Base-by-base conservation (phyloP, 2,329 filamentous ascomycete species). In the Fusarium humuli region DNA sequence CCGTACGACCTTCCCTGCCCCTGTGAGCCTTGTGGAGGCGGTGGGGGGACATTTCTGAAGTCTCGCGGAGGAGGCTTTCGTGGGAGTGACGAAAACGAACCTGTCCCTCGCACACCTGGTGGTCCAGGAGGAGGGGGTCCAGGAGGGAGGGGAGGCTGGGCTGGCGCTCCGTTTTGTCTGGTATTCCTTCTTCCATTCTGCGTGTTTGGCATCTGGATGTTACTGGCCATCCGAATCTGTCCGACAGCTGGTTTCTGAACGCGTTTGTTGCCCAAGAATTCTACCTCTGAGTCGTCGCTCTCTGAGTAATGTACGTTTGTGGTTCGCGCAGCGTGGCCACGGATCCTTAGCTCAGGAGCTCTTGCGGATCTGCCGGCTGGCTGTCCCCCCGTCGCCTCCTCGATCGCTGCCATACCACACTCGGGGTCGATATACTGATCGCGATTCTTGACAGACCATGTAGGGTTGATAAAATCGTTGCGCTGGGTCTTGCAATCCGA, bases 371-470 rank as follows among this genome's bases (percentile, higher is more conserved):
- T 70, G 57, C 75, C 57, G 37, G 67, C 60, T 20, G 41, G 76
- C 74, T 52, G 76, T 73, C 58, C 52, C 40, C 61, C 68, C 44
- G 66, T 66, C 9, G 63, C 70, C 30, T 77, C 77, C 54, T 79
- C 79, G 50, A 87, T 81, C 42, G 83, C 79, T 10, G 77, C 63
- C 27, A 80, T 71, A 6, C 76, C 72, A 57, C 83, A 85, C 11
- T 79, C 70, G 7, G 81, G 74, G 72, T 89, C 85, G 27, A 88
- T 52, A 70, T 87, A 90, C 37, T 79, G 79, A 55, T 82, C 77
- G 18, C 82, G 79, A 69, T 87, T 88, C 46, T 77, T 75, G 57
- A 81, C 73, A 30, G 85, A 85, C 87, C 87, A 90, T 1, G 85
- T 88, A 49, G 83, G 80, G 63, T 80, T 83, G 13, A 65, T 52